Evolutionary conservation across 2,329 filamentous ascomycete genomes (phyloP).

Genomic region (Aspergillus ochraceus): DNA sequence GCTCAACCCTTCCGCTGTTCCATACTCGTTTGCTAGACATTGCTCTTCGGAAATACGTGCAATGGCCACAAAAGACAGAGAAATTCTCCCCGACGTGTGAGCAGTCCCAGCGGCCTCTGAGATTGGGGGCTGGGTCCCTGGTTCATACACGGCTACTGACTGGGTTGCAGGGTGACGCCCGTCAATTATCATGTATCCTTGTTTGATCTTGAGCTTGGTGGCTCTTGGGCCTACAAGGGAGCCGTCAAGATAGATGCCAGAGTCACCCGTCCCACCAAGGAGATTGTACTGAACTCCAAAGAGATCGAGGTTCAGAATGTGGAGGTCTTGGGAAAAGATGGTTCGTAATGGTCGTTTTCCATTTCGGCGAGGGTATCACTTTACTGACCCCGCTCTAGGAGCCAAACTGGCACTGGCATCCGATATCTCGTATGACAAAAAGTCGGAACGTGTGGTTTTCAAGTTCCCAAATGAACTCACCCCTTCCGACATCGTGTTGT

Average conservation of each 20-base stretch:
- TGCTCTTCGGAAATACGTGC: slow-evolving; percentile 44
- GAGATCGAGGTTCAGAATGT: slow-evolving; percentile 74
- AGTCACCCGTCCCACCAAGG: slow-evolving; percentile 68
- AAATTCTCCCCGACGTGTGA: slow-evolving; percentile 47
- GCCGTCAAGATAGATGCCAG: slow-evolving; percentile 76
- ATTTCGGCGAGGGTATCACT: neutral
- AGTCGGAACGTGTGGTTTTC: slow-evolving; percentile 79
- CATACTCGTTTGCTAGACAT: slow-evolving; percentile 27
- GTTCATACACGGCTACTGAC: slow-evolving; percentile 5
- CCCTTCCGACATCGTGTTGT: slow-evolving; percentile 65
- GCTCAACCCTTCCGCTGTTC: slow-evolving; percentile 17
- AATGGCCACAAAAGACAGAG: slow-evolving; percentile 47
- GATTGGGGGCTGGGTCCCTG: neutral
- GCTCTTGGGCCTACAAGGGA: slow-evolving; percentile 80
- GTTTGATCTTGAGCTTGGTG: slow-evolving; percentile 70
- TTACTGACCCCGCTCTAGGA: slow-evolving; percentile 20
- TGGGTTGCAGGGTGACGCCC: slow-evolving; percentile 66
- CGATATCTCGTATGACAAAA: slow-evolving; percentile 75
- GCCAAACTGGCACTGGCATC: slow-evolving; percentile 51
- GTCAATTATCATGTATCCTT: slow-evolving; percentile 83
- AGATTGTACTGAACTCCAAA: slow-evolving; percentile 81
- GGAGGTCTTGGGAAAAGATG: slow-evolving; percentile 35
- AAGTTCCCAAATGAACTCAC: slow-evolving; percentile 72
- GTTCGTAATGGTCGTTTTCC: slow-evolving; percentile 22
- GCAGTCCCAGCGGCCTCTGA: slow-evolving; percentile 15